These are phyloP conservation scores for Acorus calamus DNA, from an alignment of 106 monocot species.

Conservation along the genomic window DNA sequence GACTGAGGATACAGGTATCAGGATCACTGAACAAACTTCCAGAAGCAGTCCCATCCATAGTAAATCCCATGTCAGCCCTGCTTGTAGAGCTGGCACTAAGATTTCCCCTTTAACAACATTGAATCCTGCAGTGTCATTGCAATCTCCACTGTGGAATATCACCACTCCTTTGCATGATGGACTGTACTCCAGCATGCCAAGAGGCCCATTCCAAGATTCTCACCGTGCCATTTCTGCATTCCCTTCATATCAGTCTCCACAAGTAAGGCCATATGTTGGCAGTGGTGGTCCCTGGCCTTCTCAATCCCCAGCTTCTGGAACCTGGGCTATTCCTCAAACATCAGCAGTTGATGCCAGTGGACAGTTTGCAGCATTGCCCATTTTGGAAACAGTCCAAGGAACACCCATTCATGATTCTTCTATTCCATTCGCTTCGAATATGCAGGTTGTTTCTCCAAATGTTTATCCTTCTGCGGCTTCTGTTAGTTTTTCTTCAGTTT, in stretches of 20 bases:
- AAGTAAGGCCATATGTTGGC: conserved; percentile 27
- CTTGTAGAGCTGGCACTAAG: conserved; percentile 27
- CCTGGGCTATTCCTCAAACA: conserved; percentile 33
- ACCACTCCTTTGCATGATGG: conserved; percentile 19
- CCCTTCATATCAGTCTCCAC: conserved; percentile 42
- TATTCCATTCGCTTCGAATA: conserved; percentile 14
- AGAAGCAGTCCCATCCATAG: conserved; percentile 36
- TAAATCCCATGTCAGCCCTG: conserved; percentile 22
- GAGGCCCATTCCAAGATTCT: conserved; percentile 42
- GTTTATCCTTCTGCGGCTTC: conserved; percentile 17
- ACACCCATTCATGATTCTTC: conserved; percentile 32
- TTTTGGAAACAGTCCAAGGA: conserved; percentile 34
- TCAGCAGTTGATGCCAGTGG: conserved; percentile 19
- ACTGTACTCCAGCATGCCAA: conserved; percentile 25
- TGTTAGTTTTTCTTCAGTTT: conserved; percentile 11
- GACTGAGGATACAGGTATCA: conserved; percentile 30
- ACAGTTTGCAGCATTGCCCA: conserved; percentile 22
- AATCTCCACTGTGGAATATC: conserved; percentile 38
- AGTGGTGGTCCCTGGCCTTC: conserved; percentile 31
- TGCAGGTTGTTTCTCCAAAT: conserved; percentile 33
- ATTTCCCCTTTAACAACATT: conserved; percentile 12
- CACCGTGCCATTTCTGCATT: conserved; percentile 41
- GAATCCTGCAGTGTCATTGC: conserved; percentile 27
- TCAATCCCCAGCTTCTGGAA: conserved; percentile 27
- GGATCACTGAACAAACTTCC: conserved; percentile 21